Base-by-base conservation (phyloP, 228 moss, liverwort and hornwort genomes). In the Sphagnum fallax region DNA sequence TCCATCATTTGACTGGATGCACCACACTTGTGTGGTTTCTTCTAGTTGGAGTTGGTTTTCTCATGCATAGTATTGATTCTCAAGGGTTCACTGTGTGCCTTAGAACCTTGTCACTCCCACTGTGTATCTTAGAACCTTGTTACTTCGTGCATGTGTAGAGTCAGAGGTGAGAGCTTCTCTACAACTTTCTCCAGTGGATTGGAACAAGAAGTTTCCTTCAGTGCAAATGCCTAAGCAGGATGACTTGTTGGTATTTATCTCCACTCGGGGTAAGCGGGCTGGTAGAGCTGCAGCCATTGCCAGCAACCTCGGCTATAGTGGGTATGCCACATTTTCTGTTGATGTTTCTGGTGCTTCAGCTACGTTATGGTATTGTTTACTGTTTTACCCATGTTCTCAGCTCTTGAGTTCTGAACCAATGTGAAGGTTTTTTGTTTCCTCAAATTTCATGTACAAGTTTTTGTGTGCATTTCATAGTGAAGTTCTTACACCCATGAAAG, bases 251-350 rank as follows among this genome's bases (percentile, higher is more conserved):
- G 88, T 97, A 52, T 93, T 97, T 75, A 70, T 96, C 14, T 96
- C 91, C 8, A 89, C 80, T 53, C 86, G 84, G 65, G 92, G 96
- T 67, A 82, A 78, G 67, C 75, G 86, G 58, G 96, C 96, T 18
- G 84, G 89, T 82, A 90, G 81, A 72, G 91, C 84, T 64, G 96
- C 96, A 67, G 84, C 80, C 47, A 73, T 81, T 71, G 96, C 83
- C 77, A 89, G 89, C 64, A 89, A 89, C 76, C 81, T 96, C 77
- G 96, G 96, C 70, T 93, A 89, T 66, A 87, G 84, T 82, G 91
- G 96, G 96, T 96, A 92, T 55, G 12, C 55, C 55, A 55, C 55
- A 55, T 8, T 55, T 55, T 8, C 55, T 55, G 8, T 55, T 12
- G 12, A 55, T 55, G 2, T 55, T 8, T 12, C 8, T 12, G 8